Conservation (phyloP, 108 stramenopile species). For the Cyclotella atomus region DNA sequence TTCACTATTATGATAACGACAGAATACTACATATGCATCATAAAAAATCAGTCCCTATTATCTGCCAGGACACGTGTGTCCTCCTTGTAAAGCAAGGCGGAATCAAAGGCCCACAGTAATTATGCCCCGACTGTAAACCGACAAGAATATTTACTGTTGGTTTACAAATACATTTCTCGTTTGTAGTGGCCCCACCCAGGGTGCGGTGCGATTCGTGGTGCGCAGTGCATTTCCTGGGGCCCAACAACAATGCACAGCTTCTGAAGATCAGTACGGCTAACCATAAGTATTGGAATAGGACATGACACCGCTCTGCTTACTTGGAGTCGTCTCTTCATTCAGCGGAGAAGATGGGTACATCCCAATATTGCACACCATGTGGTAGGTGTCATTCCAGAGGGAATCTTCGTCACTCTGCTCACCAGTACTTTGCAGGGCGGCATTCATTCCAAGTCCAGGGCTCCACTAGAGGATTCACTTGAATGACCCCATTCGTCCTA, state of each 20-base stretch:
- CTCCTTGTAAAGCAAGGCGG: too few relatives aligned
- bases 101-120: too few relatives aligned
- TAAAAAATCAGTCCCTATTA: too few relatives aligned
- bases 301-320: background rate
- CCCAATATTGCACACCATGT: constrained; percentile 22
- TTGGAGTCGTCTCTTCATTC: background rate
- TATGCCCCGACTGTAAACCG: too few relatives aligned
- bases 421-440: constrained; percentile 16
- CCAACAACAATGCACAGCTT: constrained; percentile 24
- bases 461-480: constrained; percentile 33
- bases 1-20: too few relatives aligned
- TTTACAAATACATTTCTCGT: too few relatives aligned
- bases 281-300: constrained; percentile 8
- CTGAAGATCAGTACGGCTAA: constrained; percentile 18
- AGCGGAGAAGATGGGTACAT: constrained; percentile 16
- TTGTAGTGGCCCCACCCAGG: too few relatives aligned
- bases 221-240: too few relatives aligned
- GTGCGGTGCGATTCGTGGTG: too few relatives aligned
- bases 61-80: too few relatives aligned
- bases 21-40: too few relatives aligned
- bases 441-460: constrained; percentile 28
- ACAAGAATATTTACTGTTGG: too few relatives aligned
- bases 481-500: constrained; percentile 16
- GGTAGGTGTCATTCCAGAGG: constrained; percentile 19
- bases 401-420: background rate